These are phyloP conservation scores for Kappamyces sp. DNA, from an alignment of 192 early-diverging fungal species.

Conservation along the genomic window DNA sequence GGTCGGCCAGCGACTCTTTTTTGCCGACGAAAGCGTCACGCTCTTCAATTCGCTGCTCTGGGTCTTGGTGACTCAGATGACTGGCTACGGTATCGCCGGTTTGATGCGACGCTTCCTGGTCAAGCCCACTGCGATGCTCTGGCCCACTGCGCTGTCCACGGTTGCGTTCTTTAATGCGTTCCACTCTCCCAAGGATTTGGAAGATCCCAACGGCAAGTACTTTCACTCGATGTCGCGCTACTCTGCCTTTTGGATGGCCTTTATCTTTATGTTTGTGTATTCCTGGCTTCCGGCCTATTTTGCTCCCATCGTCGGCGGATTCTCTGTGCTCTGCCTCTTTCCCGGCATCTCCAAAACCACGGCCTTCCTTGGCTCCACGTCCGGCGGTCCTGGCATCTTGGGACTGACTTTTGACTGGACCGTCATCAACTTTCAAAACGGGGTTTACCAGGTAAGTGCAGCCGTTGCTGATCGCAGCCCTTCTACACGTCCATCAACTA, in stretches of 20 bases:
- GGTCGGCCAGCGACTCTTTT: constrained; percentile 9
- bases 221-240: constrained; percentile 21
- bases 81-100: constrained; percentile 60
- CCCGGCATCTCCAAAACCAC: neutral
- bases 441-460: neutral
- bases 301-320: neutral
- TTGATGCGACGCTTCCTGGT: constrained; percentile 65
- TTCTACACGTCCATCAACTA: constrained; percentile 16
- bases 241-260: constrained; percentile 26
- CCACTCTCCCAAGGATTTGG: constrained; percentile 40
- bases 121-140: constrained; percentile 73
- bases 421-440: neutral
- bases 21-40: constrained; percentile 5
- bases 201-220: neutral
- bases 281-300: constrained; percentile 20
- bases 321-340: constrained; percentile 10
- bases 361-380: constrained; percentile 15
- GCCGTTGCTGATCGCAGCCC: constrained; percentile 7
- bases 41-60: constrained; percentile 11
- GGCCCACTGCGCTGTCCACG: constrained; percentile 66
- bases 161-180: constrained; percentile 73
- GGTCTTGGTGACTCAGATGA: constrained; percentile 49
- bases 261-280: constrained; percentile 19
- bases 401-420: constrained; percentile 22
- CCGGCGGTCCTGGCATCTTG: constrained; percentile 3